Base-by-base conservation (phyloP, 225 moss, liverwort and hornwort species). In the Takakia lepidozioides region DNA sequence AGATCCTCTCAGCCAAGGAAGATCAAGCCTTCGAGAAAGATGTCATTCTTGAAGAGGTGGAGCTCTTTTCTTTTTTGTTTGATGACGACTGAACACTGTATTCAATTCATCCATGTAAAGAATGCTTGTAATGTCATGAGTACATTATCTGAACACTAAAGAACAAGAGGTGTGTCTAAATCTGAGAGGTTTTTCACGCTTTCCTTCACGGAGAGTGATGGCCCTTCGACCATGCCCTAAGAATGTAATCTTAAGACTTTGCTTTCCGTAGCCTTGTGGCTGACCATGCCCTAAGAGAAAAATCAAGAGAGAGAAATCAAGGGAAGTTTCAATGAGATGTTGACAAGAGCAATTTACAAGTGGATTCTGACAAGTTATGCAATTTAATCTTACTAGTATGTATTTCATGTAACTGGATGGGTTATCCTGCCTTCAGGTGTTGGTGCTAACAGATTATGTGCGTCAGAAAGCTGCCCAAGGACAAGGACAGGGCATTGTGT, bases 21-120 rank as follows among this genome's bases (percentile, higher is more conserved):
- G 64, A 82, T 30, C 74, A 95, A 58, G 68, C 61, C 10, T 60
- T 37, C 6, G 75, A 82, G 51, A 95, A 90, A 41, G 60, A 80
- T 18, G 60, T 90, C 23, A 82, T 89, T 56, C 77, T 95, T 15
- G 80, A 87, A 32, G 93, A 95, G 79, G 89, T 90, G 28, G 4
- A 2, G 48, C 17, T 1, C 19, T n/a, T 19, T 29, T 7, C 24
- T 3, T 48, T 1, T 27, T 27, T 24, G 25, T 25, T 24, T 25
- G 14, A 27, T 14, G 48, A 32, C 10, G 30, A 32, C 5, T 10
- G 10, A 5, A 5, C 30, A 32, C 30, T 5, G 30, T 32, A 10
- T 21, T 25, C 8, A 13, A 5, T 7, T 19, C 22, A 11, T 22
- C 22, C 44, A 8, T 20, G 2, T 11, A 9, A 11, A 45, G 3